Percentiles rank a stretch among this genome's conserved stretches.
Evolutionary conservation across 1,139 yeast species (phyloP).

Genomic region (Williopsis jadinii): DNA sequence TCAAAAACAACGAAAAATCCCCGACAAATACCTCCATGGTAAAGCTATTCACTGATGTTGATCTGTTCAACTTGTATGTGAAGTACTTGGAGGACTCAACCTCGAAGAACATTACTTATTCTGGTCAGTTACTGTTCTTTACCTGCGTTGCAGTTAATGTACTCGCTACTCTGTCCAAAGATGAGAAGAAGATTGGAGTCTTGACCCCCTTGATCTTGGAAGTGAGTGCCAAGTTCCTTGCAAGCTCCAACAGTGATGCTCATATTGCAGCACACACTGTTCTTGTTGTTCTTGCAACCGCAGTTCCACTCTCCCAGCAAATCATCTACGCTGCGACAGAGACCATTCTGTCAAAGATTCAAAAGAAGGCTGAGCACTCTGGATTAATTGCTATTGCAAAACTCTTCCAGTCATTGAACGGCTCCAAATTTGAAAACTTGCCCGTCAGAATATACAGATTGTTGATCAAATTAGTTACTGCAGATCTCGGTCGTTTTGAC

Average conservation of each 20-base stretch:
- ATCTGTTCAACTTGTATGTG: constrained; percentile 60
- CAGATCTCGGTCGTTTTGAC: constrained; percentile 20
- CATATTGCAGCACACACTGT: constrained; percentile 82
- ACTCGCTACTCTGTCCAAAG: constrained; percentile 39
- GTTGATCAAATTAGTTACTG: constrained; percentile 22
- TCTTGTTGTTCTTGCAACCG: constrained; percentile 67
- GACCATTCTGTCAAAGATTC: constrained; percentile 48
- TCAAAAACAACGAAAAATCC: constrained; percentile 53
- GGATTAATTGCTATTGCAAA: constrained; percentile 32
- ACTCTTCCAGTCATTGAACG: constrained; percentile 32
- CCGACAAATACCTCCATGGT: constrained; percentile 69
- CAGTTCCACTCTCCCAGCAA: constrained; percentile 58
- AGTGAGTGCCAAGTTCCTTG: constrained; percentile 46
- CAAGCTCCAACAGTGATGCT: constrained; percentile 49
- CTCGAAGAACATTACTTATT: constrained; percentile 50
- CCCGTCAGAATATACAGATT: constrained; percentile 30
- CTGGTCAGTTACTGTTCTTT: constrained; percentile 71
- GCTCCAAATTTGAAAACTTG: constrained; percentile 31
- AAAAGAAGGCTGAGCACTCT: constrained; percentile 32
- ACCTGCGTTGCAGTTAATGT: constrained; percentile 67
- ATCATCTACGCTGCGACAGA: constrained; percentile 65
- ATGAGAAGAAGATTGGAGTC: constrained; percentile 31
- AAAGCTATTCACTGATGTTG: constrained; percentile 67
- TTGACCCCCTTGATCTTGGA: constrained; percentile 52
- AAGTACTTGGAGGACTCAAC: constrained; percentile 50